Evolutionary conservation across 768 basidiomycete species (phyloP).

Genomic region (Rhodotorula kratochvilovae): DNA sequence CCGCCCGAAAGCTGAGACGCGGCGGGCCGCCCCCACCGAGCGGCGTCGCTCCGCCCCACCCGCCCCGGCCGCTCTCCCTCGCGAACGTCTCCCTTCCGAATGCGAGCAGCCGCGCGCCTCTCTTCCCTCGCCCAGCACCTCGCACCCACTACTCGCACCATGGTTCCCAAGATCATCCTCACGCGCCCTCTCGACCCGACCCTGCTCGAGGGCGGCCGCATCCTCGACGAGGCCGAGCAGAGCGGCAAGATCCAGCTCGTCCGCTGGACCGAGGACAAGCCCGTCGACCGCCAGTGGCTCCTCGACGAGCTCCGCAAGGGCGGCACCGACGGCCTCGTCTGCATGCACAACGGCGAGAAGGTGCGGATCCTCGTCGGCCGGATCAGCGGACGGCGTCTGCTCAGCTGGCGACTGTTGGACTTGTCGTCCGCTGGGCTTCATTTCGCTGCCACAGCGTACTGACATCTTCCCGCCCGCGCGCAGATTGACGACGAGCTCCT

Average conservation of each 20-base stretch:
- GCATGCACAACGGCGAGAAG: constrained; percentile 65
- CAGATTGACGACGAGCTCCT: constrained; percentile 72
- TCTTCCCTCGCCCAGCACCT: not conserved
- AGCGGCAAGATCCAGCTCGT: constrained; percentile 50
- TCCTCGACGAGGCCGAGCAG: constrained; percentile 29
- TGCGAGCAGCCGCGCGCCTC: no score
- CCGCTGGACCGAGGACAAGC: constrained; percentile 56
- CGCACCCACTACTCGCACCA: not conserved
- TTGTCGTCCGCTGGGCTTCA: no score
- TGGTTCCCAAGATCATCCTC: constrained; percentile 43
- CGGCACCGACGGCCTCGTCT: constrained; percentile 59
- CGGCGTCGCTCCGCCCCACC: no score
- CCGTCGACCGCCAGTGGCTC: constrained; percentile 65
- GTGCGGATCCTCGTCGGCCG: constrained; percentile 53
- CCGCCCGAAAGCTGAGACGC: no score
- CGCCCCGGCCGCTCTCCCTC: no score
- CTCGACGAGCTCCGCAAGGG: constrained; percentile 58
- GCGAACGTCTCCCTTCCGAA: no score
- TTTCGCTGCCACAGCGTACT: no score
- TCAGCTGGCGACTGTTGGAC: no score
- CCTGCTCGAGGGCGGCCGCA: constrained; percentile 30
- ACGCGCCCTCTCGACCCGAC: constrained; percentile 40
- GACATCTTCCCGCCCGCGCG: not conserved
- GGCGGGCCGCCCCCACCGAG: no score
- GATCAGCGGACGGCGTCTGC: no score